Conservation (phyloP, 306 rosid species). For the Leucaena leucocephala region DNA sequence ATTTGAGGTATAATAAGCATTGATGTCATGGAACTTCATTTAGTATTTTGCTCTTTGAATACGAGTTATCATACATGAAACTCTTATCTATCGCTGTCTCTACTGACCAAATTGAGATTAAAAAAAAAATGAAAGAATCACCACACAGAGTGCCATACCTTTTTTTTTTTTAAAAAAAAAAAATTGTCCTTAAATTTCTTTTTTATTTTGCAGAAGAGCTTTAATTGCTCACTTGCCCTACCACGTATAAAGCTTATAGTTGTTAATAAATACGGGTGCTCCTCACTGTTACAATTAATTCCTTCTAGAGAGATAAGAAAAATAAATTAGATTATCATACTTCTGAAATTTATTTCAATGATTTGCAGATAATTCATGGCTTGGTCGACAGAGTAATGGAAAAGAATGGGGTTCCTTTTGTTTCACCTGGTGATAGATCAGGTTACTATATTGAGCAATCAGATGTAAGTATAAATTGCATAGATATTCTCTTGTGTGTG, state of each 20-base stretch:
- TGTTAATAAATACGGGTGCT: conserved; percentile 14
- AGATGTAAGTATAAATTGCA: conserved; percentile 56
- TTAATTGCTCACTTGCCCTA: neutral
- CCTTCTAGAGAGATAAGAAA: conserved; percentile 2
- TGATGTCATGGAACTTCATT: conserved; percentile 9
- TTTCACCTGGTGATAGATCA: conserved; percentile 54
- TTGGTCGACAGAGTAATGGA: conserved; percentile 90
- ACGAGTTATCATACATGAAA: neutral
- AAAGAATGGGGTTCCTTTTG: conserved; percentile 72
- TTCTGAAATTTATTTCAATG: conserved; percentile 22
- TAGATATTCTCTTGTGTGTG: neutral
- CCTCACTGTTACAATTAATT: neutral
- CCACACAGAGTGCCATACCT: neutral
- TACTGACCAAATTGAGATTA: neutral
- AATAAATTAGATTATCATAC: conserved; percentile 1
- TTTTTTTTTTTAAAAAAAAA: neutral
- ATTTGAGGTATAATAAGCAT: conserved; percentile 68
- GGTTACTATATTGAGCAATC: conserved; percentile 71
- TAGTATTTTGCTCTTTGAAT: conserved; percentile 25
- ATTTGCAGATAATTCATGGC: conserved; percentile 85
- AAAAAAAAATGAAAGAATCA: neutral
- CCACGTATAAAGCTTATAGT: conserved; percentile 6
- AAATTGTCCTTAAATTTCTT: neutral
- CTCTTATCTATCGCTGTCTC: neutral
- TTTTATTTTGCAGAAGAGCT: neutral